These are phyloP conservation scores for Curvularia spicifera DNA, from an alignment of 2,329 filamentous ascomycete species.

Conservation along the genomic window DNA sequence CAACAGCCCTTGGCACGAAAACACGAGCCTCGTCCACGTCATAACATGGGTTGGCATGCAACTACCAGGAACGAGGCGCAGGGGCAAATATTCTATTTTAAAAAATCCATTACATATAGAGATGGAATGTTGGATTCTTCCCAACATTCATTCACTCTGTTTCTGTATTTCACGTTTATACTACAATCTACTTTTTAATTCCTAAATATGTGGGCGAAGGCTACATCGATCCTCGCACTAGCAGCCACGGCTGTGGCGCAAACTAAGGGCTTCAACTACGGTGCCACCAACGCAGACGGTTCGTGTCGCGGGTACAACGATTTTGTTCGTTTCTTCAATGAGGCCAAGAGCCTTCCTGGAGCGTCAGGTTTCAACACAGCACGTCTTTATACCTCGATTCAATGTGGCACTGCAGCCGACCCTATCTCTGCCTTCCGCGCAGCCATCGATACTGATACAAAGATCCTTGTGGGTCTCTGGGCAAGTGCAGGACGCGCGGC, in stretches of 20 bases:
- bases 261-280: constrained; percentile 73
- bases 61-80: background rate
- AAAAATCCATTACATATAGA: background rate
- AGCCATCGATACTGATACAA: constrained; percentile 78
- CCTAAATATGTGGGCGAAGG: background rate
- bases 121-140: background rate
- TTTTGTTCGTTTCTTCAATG: constrained; percentile 72
- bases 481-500: constrained; percentile 67
- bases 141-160: background rate
- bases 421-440: constrained; percentile 61
- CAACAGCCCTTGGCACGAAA: constrained; percentile 16
- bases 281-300: constrained; percentile 65
- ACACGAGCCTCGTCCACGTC: constrained; percentile 27
- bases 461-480: constrained; percentile 83
- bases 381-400: constrained; percentile 75
- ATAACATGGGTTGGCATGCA: constrained; percentile 19
- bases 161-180: background rate
- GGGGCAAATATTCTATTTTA: constrained; percentile 1
- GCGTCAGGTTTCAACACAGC: constrained; percentile 71
- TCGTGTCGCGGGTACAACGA: constrained; percentile 66
- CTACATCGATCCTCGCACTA: constrained; percentile 25
- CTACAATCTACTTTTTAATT: background rate
- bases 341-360: constrained; percentile 67
- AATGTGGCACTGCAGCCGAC: constrained; percentile 66
- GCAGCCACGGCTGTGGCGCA: constrained; percentile 34